Evolutionary conservation across 495 filamentous ascomycete genomes (phyloP).

Genomic region (Penicillium samsonianum): DNA sequence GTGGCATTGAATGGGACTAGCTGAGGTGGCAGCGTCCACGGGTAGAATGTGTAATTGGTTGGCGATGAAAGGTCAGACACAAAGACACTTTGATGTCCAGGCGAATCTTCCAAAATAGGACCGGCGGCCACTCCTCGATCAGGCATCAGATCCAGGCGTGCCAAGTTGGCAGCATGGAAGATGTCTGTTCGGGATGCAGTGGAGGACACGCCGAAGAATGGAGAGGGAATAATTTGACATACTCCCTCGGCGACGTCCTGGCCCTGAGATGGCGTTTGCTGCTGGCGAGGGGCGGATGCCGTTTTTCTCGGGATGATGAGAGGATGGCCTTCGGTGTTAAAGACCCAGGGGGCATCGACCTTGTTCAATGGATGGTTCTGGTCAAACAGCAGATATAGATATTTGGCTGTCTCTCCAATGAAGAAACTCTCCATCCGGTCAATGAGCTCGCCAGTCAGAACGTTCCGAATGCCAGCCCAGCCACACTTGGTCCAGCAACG

Average conservation of each 20-base stretch:
- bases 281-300: slow-evolving; percentile 11
- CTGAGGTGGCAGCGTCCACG: slow-evolving; percentile 82
- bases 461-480: slow-evolving; percentile 94
- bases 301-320: slow-evolving; percentile 73
- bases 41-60: slow-evolving; percentile 82
- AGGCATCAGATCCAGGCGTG: slow-evolving; percentile 76
- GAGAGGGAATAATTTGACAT: slow-evolving; percentile 62
- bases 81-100: slow-evolving; percentile 55
- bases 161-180: slow-evolving; percentile 87
- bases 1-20: slow-evolving; percentile 73
- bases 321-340: slow-evolving; percentile 94
- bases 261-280: slow-evolving; percentile 13
- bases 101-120: slow-evolving; percentile 52
- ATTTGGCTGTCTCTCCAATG: slow-evolving; percentile 92
- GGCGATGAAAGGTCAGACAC: slow-evolving; percentile 61
- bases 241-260: slow-evolving; percentile 18
- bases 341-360: slow-evolving; percentile 84
- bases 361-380: slow-evolving; percentile 83
- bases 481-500: slow-evolving; percentile 93
- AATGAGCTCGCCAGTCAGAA: slow-evolving; percentile 80
- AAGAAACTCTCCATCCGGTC: slow-evolving; percentile 99
- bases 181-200: slow-evolving; percentile 83
- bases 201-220: slow-evolving; percentile 70
- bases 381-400: slow-evolving; percentile 88
- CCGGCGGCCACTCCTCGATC: slow-evolving; percentile 53